phyloP scores from a whole-genome alignment of 1,284 basidiomycete species.

The Meripilus lineatus region DNA sequence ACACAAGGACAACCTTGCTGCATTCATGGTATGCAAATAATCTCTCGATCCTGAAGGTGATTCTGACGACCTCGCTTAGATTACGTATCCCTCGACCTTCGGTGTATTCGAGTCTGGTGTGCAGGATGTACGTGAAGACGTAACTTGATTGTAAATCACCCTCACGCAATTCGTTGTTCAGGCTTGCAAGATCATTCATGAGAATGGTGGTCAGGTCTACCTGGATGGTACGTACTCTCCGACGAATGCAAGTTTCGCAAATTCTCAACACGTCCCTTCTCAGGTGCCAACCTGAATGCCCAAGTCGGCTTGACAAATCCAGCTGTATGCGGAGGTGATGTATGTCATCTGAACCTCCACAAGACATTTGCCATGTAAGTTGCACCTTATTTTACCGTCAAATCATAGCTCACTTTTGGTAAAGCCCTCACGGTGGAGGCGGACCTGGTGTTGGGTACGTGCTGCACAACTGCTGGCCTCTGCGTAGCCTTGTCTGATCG shows the following conservation, averaged over 20 bases:
- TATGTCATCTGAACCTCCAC: conserved; percentile 97
- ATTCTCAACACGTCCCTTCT: background rate
- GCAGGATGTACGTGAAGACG: conserved; percentile 57
- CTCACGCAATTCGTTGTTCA: conserved; percentile 23
- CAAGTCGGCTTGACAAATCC: conserved; percentile 95
- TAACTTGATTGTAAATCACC: background rate
- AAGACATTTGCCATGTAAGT: conserved; percentile 90
- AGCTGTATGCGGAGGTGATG: conserved; percentile 94
- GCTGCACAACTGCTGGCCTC: background rate
- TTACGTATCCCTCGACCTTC: conserved; percentile 94
- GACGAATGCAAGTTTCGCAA: too few relatives aligned
- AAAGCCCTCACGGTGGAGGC: conserved; percentile 92
- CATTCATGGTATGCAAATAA: conserved; percentile 81
- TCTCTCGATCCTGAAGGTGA: conserved; percentile 4
- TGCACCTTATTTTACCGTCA: conserved; percentile 7
- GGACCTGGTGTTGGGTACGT: conserved; percentile 88
- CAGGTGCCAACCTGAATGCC: conserved; percentile 90
- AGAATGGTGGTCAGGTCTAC: conserved; percentile 96
- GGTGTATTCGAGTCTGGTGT: conserved; percentile 96
- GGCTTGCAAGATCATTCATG: conserved; percentile 92
- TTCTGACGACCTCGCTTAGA: conserved; percentile 36
- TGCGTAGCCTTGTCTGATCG: background rate
- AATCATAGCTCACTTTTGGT: conserved; percentile 11
- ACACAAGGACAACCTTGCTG: conserved; percentile 89
- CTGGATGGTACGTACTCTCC: conserved; percentile 63